Base-by-base conservation (phyloP, 164 flowering plant species). In the Chimonanthus salicifolius region DNA sequence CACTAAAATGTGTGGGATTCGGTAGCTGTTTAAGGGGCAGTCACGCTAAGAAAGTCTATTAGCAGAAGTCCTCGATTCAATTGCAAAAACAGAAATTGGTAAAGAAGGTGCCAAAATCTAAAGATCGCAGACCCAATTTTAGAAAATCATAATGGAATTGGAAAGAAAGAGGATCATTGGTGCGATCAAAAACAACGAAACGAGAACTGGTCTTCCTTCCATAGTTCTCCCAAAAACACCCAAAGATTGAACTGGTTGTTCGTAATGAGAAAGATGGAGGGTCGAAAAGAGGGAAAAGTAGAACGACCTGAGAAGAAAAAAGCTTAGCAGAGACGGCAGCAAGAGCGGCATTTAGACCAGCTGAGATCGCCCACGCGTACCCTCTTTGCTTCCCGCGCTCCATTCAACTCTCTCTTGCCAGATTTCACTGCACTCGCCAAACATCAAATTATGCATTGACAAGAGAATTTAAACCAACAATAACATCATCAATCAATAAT, bases 241-340 rank as follows among this genome's bases (percentile, higher is more conserved):
- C 6, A 49, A 49, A 11, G 16, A 54, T 10, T 16, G 15, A 16
- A 3, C 60, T 13, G 16, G n/a, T 9, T 3, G 16, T 11, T 10
- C 16, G 16, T 43, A 44, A 45, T 21, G 16, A 11, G 11, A 45
- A 5, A 62, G 64, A 44, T 2, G 45, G n/a, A 45, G 50, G 21
- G 13, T 4, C 46, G 44, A 44, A 44, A 11, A 6, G 47, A 11
- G 68, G 13, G 68, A 65, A n/a, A 45, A 7, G 15, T 5, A 33
- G 9, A 46, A 18, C 11, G 9, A 90, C 96, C 89, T 77, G 87
- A 74, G 83, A 76, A 16, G 79, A 50, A 77, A 88, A 67, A 78
- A 86, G 67, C 80, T 91, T 91, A 0, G 93, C 92, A 58, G 92
- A 81, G 69, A 91, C 78, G 77, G 96, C 96, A 47, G 93, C 87